A percentile compares a stretch with the other conserved stretches of the same genome.
Evolutionary conservation across 768 basidiomycete species (phyloP).

Genomic region (Boletales sp.): DNA sequence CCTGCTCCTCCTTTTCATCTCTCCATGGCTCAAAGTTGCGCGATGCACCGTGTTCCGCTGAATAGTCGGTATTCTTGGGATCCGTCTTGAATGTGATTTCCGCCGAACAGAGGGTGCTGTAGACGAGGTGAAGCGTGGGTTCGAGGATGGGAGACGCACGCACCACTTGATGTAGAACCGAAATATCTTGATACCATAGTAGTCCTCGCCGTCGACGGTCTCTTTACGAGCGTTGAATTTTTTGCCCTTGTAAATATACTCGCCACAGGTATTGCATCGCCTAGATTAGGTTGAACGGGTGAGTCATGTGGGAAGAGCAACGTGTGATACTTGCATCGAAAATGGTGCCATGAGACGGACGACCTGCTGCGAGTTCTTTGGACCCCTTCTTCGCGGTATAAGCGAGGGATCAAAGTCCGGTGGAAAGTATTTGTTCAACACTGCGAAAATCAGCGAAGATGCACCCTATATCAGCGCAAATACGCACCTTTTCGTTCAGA

Average conservation of each 20-base stretch:
- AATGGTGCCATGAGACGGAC: constrained; percentile 99
- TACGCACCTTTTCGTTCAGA: constrained; percentile 76
- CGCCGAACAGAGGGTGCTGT: constrained; percentile 89
- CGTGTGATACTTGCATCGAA: constrained; percentile 67
- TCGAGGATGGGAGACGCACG: constrained; percentile 20
- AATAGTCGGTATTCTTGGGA: constrained; percentile 94
- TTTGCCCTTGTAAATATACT: constrained; percentile 99
- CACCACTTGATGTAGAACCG: constrained; percentile 91
- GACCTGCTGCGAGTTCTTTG: constrained; percentile 94
- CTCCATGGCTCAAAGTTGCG: constrained; percentile 98
- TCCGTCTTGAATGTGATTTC: constrained; percentile 99
- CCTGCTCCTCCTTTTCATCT: constrained; percentile 72
- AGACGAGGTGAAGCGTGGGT: constrained; percentile 10
- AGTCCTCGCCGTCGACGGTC: constrained; percentile 95
- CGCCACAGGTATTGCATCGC: constrained; percentile 94
- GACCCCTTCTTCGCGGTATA: constrained; percentile 85
- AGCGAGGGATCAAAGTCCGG: constrained; percentile 98
- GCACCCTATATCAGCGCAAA: background rate
- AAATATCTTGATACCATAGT: constrained; percentile 97
- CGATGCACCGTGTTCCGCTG: constrained; percentile 93
- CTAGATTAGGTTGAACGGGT: constrained; percentile 34
- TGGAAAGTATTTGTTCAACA: constrained; percentile 94
- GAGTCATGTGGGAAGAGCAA: constrained; percentile 1
- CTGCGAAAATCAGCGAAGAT: constrained; percentile 36
- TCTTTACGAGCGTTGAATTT: constrained; percentile 99